phyloP scores from a whole-genome alignment of 768 basidiomycete genomes.

The Russula abietina region DNA sequence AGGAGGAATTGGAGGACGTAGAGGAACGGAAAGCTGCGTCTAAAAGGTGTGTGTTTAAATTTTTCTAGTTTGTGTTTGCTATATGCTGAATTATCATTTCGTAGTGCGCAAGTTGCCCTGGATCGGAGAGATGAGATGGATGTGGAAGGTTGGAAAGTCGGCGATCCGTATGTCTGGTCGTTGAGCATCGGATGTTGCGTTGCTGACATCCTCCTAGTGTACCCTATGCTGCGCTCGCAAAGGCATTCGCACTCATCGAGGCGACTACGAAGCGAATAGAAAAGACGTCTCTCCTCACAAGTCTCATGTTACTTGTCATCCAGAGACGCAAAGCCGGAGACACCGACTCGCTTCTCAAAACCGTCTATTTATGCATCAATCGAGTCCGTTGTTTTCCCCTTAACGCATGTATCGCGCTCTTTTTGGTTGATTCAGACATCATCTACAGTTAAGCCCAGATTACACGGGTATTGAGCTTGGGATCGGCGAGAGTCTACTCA shows the following conservation, averaged over 20 bases:
- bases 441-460: conserved; percentile 78
- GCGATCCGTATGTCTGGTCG: conserved; percentile 59
- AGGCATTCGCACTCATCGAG: conserved; percentile 85
- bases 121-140: conserved; percentile 63
- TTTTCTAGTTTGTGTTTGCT: too few relatives aligned
- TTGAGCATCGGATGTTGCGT: background rate
- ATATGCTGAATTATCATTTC: background rate
- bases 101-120: conserved; percentile 64
- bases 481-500: conserved; percentile 88
- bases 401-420: background rate
- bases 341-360: conserved; percentile 69
- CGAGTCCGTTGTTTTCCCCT: conserved; percentile 49
- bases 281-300: conserved; percentile 82
- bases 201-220: conserved; percentile 45
- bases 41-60: conserved; percentile 48
- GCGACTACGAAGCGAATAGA: conserved; percentile 92
- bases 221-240: conserved; percentile 89
- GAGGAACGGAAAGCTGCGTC: conserved; percentile 51
- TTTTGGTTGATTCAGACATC: background rate
- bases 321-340: conserved; percentile 75
- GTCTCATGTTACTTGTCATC: conserved; percentile 86
- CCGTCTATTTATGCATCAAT: conserved; percentile 95
- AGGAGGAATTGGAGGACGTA: conserved; percentile 36
- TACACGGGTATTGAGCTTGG: conserved; percentile 94
- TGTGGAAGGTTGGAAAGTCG: conserved; percentile 75